These are phyloP conservation scores for Linderina pennispora DNA, from an alignment of 192 early-diverging fungal genomes.

Conservation along the genomic window DNA sequence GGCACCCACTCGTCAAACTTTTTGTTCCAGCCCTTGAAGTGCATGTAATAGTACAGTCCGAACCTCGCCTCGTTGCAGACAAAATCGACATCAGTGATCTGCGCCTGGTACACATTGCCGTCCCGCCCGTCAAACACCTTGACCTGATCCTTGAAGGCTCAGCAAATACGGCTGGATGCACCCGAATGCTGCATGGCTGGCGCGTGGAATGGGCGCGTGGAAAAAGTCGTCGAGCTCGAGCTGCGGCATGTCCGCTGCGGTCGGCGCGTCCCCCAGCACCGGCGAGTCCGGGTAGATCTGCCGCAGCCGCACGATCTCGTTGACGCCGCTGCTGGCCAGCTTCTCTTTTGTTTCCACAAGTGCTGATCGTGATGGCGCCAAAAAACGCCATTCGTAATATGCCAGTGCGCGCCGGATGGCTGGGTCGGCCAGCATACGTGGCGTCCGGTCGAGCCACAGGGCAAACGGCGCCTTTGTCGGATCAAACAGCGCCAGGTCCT, in stretches of 20 bases:
- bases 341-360: no score
- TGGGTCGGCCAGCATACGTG: constrained; percentile 5
- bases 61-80: constrained; percentile 8
- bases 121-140: constrained; percentile 27
- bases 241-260: constrained; percentile 13
- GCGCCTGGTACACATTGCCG: constrained; percentile 21
- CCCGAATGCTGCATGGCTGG: constrained; percentile 1
- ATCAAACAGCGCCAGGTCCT: constrained; percentile 28
- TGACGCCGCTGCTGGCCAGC: neutral
- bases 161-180: constrained; percentile 33
- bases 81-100: constrained; percentile 15
- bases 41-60: constrained; percentile 37
- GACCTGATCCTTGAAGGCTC: constrained; percentile 3
- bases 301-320: constrained; percentile 3
- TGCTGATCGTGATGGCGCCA: no score
- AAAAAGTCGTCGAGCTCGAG: constrained; percentile 34
- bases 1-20: constrained; percentile 43
- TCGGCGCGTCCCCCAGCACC: neutral
- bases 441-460: constrained; percentile 2
- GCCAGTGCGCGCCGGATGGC: constrained; percentile 38
- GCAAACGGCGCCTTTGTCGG: constrained; percentile 4
- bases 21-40: constrained; percentile 30
- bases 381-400: constrained; percentile 39
- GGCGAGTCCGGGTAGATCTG: constrained; percentile 7
- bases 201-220: neutral